A percentile compares a stretch with the other conserved stretches of the same genome.
Evolutionary conservation across 2,329 filamentous ascomycete genomes (phyloP).

Genomic region (Hymenoscyphus repandus): DNA sequence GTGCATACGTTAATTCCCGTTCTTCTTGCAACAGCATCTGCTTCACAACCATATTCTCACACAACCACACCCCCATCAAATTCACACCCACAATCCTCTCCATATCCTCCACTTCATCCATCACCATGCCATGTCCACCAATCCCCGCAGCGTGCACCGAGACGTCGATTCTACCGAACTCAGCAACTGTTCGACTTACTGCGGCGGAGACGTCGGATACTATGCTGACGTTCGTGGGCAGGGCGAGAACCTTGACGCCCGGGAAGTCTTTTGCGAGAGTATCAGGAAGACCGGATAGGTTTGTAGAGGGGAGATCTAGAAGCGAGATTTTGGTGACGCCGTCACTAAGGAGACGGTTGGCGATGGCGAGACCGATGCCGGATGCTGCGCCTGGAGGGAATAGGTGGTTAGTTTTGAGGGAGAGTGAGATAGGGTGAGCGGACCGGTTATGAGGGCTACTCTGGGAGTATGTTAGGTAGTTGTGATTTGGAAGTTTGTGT

Average conservation of each 20-base stretch:
- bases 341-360: slow-evolving; percentile 17
- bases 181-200: slow-evolving; percentile 35
- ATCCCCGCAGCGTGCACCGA: slow-evolving; percentile 47
- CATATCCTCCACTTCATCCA: slow-evolving; percentile 15
- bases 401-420: neutral
- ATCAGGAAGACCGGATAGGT: neutral
- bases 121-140: slow-evolving; percentile 10
- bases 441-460: slow-evolving; percentile 23
- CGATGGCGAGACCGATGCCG: slow-evolving; percentile 21
- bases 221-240: slow-evolving; percentile 12
- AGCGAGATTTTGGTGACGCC: slow-evolving; percentile 18
- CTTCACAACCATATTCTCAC: slow-evolving; percentile 33
- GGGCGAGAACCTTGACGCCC: slow-evolving; percentile 2
- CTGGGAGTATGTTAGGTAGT: slow-evolving; percentile 5
- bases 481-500: neutral
- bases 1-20: slow-evolving; percentile 15
- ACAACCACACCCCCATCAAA: slow-evolving; percentile 33
- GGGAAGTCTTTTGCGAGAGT: neutral
- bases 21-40: slow-evolving; percentile 24
- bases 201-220: slow-evolving; percentile 19
- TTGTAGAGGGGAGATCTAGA: slow-evolving; percentile 12
- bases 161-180: slow-evolving; percentile 48
- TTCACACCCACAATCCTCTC: slow-evolving; percentile 33
- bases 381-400: slow-evolving; percentile 18
- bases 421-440: neutral